These are phyloP conservation scores for Paramyrothecium roridum DNA, from an alignment of 2,329 filamentous ascomycete species.

Conservation along the genomic window DNA sequence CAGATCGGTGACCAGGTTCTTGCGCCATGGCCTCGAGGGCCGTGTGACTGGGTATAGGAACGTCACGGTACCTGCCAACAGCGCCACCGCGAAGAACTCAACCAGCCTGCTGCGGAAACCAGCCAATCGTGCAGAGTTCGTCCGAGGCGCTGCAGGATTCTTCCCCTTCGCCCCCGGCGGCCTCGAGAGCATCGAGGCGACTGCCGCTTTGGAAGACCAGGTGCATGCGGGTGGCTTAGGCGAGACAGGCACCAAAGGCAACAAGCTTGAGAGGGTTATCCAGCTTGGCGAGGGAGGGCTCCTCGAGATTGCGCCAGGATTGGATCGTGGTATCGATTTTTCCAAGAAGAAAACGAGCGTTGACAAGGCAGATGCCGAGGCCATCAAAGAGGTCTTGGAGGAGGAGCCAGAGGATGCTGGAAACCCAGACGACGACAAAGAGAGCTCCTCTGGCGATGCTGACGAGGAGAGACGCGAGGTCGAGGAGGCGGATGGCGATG, in stretches of 20 bases:
- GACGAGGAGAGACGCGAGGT: constrained; percentile 26
- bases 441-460: constrained; percentile 13
- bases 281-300: constrained; percentile 79
- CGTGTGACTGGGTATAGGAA: constrained; percentile 91
- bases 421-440: constrained; percentile 23
- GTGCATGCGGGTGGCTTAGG: constrained; percentile 49
- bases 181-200: constrained; percentile 79
- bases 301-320: constrained; percentile 77
- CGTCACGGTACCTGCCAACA: constrained; percentile 85
- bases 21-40: constrained; percentile 85
- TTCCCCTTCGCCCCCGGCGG: constrained; percentile 93
- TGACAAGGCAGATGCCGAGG: constrained; percentile 61
- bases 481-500: constrained; percentile 48
- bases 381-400: constrained; percentile 63
- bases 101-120: constrained; percentile 86
- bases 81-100: constrained; percentile 90
- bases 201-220: constrained; percentile 80
- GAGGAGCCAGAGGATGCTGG: constrained; percentile 43
- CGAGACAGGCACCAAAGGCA: constrained; percentile 40
- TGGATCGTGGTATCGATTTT: constrained; percentile 75
- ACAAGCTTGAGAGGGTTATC: constrained; percentile 79
- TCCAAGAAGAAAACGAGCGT: constrained; percentile 52
- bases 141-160: constrained; percentile 87
- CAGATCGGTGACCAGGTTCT: constrained; percentile 90
- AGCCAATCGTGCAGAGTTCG: constrained; percentile 83